These are phyloP conservation scores for Oryza glumipatula DNA, from an alignment of 176 grass and related monocot species.

Conservation along the genomic window DNA sequence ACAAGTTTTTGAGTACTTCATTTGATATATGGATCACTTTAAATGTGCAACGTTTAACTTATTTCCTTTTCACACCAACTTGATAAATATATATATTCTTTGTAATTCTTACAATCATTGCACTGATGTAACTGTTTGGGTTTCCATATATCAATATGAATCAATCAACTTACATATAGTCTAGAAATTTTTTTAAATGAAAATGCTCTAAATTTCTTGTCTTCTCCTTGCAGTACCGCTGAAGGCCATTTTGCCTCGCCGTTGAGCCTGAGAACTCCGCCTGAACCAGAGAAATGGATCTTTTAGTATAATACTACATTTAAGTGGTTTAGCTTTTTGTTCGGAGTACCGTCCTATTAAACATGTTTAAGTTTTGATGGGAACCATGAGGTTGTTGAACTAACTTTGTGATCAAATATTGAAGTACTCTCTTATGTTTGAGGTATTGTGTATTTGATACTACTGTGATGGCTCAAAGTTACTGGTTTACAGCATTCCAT, in stretches of 20 bases:
- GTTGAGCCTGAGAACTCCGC: neutral
- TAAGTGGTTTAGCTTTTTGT: conserved; percentile 33
- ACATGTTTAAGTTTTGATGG: conserved; percentile 32
- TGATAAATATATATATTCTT: too few species aligned
- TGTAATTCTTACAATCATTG: too few species aligned
- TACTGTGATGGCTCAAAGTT: neutral
- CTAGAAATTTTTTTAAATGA: neutral
- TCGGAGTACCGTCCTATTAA: conserved; percentile 18
- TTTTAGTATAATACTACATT: conserved; percentile 9
- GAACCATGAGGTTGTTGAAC: conserved; percentile 14
- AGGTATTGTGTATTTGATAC: neutral
- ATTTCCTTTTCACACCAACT: neutral
- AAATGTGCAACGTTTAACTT: neutral
- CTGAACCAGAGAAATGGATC: conserved; percentile 9
- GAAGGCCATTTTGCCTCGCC: conserved; percentile 5
- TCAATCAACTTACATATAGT: neutral
- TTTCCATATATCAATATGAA: neutral
- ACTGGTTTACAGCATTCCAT: neutral
- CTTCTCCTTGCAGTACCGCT: conserved; percentile 53
- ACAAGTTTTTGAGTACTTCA: too few species aligned
- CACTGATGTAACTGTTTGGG: neutral
- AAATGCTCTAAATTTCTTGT: neutral
- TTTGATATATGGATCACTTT: neutral
- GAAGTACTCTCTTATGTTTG: neutral
- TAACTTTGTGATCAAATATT: conserved; percentile 5